Conservation (phyloP, 306 rosid genomes). For the Abrus pulchellus region DNA sequence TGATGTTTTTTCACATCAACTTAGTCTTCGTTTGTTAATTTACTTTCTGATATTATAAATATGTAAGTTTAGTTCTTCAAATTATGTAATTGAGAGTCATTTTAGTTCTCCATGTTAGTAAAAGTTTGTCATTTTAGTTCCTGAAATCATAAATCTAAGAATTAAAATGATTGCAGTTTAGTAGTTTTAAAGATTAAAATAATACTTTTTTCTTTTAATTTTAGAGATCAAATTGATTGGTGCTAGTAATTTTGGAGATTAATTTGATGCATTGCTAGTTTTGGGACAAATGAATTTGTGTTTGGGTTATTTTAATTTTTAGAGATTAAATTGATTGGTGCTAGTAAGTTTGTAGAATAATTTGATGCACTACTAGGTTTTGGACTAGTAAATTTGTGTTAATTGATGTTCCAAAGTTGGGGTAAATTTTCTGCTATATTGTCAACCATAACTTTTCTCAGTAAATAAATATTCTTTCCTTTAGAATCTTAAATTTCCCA, state of each 20-base stretch:
- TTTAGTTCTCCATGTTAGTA: neutral
- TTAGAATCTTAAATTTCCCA: conserved; percentile 34
- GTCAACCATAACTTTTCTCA: neutral
- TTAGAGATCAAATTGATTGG: neutral
- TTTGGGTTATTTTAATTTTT: too few species aligned
- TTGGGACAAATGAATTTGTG: neutral
- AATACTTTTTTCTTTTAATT: neutral
- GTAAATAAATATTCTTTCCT: neutral
- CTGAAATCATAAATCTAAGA: neutral
- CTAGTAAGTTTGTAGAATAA: neutral
- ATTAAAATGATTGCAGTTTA: neutral
- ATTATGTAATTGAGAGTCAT: neutral
- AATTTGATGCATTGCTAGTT: neutral
- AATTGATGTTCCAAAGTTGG: too few species aligned
- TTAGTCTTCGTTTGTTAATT: neutral
- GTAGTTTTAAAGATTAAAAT: neutral
- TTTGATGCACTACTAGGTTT: neutral
- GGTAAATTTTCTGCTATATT: conserved; percentile 20
- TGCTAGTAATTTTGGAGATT: neutral
- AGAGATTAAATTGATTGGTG: neutral
- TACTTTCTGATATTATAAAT: neutral
- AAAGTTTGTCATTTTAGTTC: neutral
- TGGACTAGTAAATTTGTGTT: too few species aligned
- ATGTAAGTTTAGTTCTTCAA: too few species aligned
- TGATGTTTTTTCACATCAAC: neutral